Base-by-base conservation (phyloP, 768 basidiomycete genomes). In the Amyloporia xantha region DNA sequence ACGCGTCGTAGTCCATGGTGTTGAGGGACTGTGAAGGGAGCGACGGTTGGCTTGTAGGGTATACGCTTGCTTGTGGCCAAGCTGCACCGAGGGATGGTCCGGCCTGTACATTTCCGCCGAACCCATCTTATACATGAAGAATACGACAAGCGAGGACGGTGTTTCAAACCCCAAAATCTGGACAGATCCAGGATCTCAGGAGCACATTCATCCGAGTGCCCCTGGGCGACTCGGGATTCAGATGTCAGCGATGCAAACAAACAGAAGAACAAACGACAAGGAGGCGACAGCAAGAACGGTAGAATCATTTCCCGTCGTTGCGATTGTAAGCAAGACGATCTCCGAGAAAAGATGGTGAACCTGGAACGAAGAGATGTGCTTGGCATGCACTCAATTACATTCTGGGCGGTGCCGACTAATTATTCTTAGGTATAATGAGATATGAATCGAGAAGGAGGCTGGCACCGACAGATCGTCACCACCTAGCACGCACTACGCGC, bases 1-100 rank as follows among this genome's bases (percentile, higher is more conserved):
- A 87, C 23, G 79, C 81, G 62, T 88, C 86, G 68, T 89, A 90
- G 65, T 87, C 84, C 75, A 86, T 86, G 53, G 38, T 48, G 39
- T 15, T 1, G 1, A 49, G 42, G 41, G 5, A 38, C 21, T 10
- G 44, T 33, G 30, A 15, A 33, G 30, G 15, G 30, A 48, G 53
- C 33, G 55, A 51, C 47, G 45, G 47, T 50, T 38, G 53, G 55
- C 44, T 43, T 27, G 48, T 23, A 49, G 43, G 48, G 48, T 13
- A 43, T 50, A 41, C 37, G 43, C 30, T 46, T 51, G 20, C 48
- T 38, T 36, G 44, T 38, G 47, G 47, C 41, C 46, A 39, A 39
- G 44, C 47, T 51, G 30, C 50, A 46, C 46, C 38, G 45, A 45
- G 51, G 36, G 51, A 48, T 30, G 47, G 47, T 44, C 44, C 50